phyloP scores from a whole-genome alignment of 768 basidiomycete species.

The Hysterangium stoloniferum region DNA sequence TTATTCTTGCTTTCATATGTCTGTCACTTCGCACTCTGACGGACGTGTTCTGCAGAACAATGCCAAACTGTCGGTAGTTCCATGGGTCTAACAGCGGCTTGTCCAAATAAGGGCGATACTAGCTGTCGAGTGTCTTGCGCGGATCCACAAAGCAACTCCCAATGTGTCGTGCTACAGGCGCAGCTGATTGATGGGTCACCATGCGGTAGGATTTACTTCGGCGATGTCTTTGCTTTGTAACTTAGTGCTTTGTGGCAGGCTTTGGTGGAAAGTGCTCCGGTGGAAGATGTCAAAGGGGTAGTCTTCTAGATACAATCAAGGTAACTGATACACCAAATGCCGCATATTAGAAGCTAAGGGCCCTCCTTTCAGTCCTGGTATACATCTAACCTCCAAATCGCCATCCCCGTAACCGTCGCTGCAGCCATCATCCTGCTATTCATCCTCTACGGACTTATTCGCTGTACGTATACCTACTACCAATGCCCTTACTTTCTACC shows the following conservation, averaged over 20 bases:
- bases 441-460: constrained; percentile 42
- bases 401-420: constrained; percentile 72
- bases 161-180: constrained; percentile 65
- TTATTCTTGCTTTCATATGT: constrained; percentile 16
- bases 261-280: constrained; percentile 62
- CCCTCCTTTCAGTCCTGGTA: constrained; percentile 56
- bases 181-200: constrained; percentile 74
- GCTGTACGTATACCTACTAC: constrained; percentile 3
- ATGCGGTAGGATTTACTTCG: constrained; percentile 48
- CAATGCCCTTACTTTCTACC: not conserved
- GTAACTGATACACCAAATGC: constrained; percentile 24
- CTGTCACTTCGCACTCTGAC: constrained; percentile 3
- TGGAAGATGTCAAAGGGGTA: constrained; percentile 55
- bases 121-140: constrained; percentile 76
- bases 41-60: constrained; percentile 44
- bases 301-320: constrained; percentile 52
- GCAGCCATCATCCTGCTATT: constrained; percentile 55
- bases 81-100: constrained; percentile 60
- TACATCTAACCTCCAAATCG: constrained; percentile 64
- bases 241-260: constrained; percentile 30
- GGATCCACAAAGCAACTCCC: constrained; percentile 50
- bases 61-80: constrained; percentile 66
- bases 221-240: constrained; percentile 11
- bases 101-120: constrained; percentile 54
- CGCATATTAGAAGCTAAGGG: constrained; percentile 3